These are phyloP conservation scores for Talaromyces sp. DNA, from an alignment of 2,329 filamentous ascomycete species.

Conservation along the genomic window DNA sequence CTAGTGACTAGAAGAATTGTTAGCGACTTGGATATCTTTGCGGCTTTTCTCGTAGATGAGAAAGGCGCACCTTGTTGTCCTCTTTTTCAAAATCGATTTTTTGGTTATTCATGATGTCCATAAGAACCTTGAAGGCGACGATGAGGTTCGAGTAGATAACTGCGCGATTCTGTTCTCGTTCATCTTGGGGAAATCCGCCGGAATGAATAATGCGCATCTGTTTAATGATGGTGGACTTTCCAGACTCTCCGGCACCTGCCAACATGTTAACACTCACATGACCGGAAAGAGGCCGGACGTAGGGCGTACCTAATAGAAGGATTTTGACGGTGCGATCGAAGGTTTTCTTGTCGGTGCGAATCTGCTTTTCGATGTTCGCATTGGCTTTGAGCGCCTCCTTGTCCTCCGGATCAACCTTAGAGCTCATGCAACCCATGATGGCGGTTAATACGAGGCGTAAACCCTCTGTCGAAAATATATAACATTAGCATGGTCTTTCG, in stretches of 20 bases:
- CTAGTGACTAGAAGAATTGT: slow-evolving; percentile 58
- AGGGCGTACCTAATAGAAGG: slow-evolving; percentile 72
- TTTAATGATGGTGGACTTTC: slow-evolving; percentile 95
- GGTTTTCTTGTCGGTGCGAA: slow-evolving; percentile 83
- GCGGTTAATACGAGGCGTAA: not conserved
- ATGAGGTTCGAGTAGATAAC: slow-evolving; percentile 95
- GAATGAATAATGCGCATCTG: slow-evolving; percentile 99
- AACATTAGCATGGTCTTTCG: not conserved
- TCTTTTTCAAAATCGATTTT: slow-evolving; percentile 72
- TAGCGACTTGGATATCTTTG: slow-evolving; percentile 10
- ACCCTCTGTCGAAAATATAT: not conserved
- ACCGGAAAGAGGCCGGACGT: not conserved
- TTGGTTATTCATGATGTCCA: slow-evolving; percentile 86
- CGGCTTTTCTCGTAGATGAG: not conserved
- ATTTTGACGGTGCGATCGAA: slow-evolving; percentile 89
- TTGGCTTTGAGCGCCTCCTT: slow-evolving; percentile 40
- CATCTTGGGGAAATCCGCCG: slow-evolving; percentile 81
- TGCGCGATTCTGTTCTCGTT: slow-evolving; percentile 89
- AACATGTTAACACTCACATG: not conserved
- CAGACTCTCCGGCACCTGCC: slow-evolving; percentile 85
- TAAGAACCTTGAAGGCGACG: slow-evolving; percentile 84
- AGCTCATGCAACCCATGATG: slow-evolving; percentile 43
- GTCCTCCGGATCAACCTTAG: slow-evolving; percentile 36
- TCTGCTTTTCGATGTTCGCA: slow-evolving; percentile 75
- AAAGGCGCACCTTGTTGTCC: slow-evolving; percentile 64